A percentile compares a stretch with the other conserved stretches of the same genome.
Evolutionary conservation across 306 rosid species (phyloP).

Genomic region (Malus orientalis): DNA sequence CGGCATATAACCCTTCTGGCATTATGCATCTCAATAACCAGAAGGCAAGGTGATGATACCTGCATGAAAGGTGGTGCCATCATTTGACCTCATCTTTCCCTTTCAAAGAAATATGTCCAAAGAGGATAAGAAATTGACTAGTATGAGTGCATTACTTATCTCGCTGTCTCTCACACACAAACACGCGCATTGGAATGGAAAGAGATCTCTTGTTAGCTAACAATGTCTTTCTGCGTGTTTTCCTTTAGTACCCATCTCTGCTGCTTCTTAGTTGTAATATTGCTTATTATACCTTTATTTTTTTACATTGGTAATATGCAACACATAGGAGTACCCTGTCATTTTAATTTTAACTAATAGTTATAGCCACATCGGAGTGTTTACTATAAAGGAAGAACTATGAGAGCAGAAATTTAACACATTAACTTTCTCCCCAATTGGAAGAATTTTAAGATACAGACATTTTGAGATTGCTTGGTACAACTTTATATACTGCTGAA

Average conservation of each 20-base stretch:
- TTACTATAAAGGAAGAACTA: neutral
- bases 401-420: neutral
- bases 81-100: slow-evolving; percentile 13
- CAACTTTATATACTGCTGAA: too few relatives aligned
- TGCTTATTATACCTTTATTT: neutral
- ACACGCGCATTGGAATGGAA: neutral
- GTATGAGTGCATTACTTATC: neutral
- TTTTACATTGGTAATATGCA: neutral
- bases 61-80: slow-evolving; percentile 11
- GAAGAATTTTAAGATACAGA: neutral
- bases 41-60: neutral
- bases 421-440: neutral
- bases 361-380: neutral
- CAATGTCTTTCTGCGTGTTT: neutral
- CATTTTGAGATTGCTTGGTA: neutral
- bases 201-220: neutral
- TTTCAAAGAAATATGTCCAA: neutral
- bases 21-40: slow-evolving; percentile 1
- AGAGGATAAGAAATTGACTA: neutral
- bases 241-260: neutral
- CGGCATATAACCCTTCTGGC: neutral
- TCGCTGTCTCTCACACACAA: neutral
- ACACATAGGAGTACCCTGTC: neutral
- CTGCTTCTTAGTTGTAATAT: neutral
- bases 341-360: neutral